Conservation (phyloP, 257 asterid species). For the Leptodermis oblonga region DNA sequence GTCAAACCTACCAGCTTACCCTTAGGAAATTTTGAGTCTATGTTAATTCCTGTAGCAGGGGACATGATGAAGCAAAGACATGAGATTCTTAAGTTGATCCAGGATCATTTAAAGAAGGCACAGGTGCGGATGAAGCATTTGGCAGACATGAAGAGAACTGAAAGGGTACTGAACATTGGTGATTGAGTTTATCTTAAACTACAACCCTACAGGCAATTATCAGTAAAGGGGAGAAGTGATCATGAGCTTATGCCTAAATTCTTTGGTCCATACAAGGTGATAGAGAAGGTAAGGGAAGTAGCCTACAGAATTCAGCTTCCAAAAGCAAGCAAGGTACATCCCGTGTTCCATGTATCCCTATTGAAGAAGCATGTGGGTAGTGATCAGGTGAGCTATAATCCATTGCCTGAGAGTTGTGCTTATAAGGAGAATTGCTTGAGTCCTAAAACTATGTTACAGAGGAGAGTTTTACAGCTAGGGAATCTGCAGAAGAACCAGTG, state of each 20-base stretch:
- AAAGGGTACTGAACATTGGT: background rate
- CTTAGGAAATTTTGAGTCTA: no score
- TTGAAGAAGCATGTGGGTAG: background rate
- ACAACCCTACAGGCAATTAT: background rate
- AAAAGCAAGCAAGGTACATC: background rate
- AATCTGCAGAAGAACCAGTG: background rate
- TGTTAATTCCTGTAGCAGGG: no score
- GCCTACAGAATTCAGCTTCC: background rate
- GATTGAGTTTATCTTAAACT: background rate
- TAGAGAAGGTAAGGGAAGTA: background rate
- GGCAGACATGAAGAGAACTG: no score
- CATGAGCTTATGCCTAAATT: no score
- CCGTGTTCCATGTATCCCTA: background rate
- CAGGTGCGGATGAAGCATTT: no score
- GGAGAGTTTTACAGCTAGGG: background rate
- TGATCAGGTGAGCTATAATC: no score
- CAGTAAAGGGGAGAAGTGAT: background rate
- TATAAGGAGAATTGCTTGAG: background rate
- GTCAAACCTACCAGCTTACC: no score
- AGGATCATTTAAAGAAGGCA: no score
- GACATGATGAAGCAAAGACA: no score
- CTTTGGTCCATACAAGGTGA: background rate
- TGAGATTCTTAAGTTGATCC: no score
- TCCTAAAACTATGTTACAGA: background rate
- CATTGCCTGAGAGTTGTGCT: background rate